phyloP scores from a whole-genome alignment of 2,329 filamentous ascomycete species.

The Rutstroemia sp. region DNA sequence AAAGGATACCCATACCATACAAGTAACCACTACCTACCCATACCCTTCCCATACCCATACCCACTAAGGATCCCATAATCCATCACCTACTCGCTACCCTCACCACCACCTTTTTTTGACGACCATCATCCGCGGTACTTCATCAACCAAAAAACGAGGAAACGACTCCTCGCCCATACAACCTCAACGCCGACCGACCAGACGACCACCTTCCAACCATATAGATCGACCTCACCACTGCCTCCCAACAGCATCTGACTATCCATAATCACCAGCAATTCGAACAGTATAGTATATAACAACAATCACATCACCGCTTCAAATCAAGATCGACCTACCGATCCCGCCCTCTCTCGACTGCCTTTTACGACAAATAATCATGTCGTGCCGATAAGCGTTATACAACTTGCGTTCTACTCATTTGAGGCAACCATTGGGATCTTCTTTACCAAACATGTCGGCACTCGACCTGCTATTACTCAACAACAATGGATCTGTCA shows the following conservation, averaged over 20 bases:
- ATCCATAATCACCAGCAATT: neutral
- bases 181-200: neutral
- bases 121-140: neutral
- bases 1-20: neutral
- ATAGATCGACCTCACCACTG: slow-evolving; percentile 1
- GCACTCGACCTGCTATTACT: slow-evolving; percentile 9
- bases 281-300: neutral
- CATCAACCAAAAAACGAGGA: slow-evolving; percentile 1
- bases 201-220: neutral
- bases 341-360: neutral
- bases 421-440: slow-evolving; percentile 4
- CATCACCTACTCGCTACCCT: neutral
- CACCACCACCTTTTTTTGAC: neutral
- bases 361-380: neutral
- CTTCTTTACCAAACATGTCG: slow-evolving; percentile 14
- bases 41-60: no score
- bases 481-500: slow-evolving; percentile 28
- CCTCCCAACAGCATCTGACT: neutral
- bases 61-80: no score
- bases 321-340: no score
- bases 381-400: neutral
- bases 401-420: neutral
- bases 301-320: no score
- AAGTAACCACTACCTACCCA: neutral
- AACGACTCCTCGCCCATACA: neutral